Conservation (phyloP, 2,329 filamentous ascomycete genomes). For the Didymella keratinophila region DNA sequence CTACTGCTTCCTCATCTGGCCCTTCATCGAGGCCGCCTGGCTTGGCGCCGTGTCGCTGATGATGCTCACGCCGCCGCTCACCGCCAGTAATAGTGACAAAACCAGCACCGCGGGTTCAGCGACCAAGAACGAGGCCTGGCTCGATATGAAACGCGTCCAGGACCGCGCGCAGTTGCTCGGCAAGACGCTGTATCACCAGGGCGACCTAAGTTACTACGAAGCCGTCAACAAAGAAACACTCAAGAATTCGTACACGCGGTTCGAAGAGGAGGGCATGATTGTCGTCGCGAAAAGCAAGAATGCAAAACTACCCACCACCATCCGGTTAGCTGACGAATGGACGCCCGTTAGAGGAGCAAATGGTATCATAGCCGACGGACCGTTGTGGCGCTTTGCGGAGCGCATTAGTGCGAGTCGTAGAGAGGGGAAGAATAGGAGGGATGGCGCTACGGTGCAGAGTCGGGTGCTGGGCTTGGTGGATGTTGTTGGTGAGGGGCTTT, state of each 20-base stretch:
- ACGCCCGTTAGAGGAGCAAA: conserved; percentile 66
- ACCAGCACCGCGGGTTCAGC: too few species aligned
- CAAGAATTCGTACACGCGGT: conserved; percentile 88
- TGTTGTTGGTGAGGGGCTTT: conserved; percentile 73
- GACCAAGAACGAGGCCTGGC: conserved; percentile 67
- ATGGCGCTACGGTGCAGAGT: conserved; percentile 85
- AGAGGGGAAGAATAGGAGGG: conserved; percentile 95
- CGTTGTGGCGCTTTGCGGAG: conserved; percentile 91
- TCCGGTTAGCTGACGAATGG: conserved; percentile 79
- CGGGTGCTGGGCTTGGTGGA: conserved; percentile 82
- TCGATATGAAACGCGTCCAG: conserved; percentile 79
- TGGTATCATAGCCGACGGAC: conserved; percentile 71
- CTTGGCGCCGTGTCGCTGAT: conserved; percentile 87
- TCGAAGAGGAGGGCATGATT: conserved; percentile 90
- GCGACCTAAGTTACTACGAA: conserved; percentile 96
- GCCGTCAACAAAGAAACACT: conserved; percentile 98
- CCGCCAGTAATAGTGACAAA: conserved; percentile 12
- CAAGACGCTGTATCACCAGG: conserved; percentile 97
- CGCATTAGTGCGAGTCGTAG: conserved; percentile 81
- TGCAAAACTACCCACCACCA: conserved; percentile 65
- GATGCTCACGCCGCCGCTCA: conserved; percentile 77
- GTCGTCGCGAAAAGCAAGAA: conserved; percentile 73
- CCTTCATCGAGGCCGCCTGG: conserved; percentile 95
- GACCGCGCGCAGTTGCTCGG: conserved; percentile 83
- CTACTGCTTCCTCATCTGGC: conserved; percentile 98